These are phyloP conservation scores for Xylaria sp. DNA, from an alignment of 2,329 filamentous ascomycete species.

Conservation along the genomic window DNA sequence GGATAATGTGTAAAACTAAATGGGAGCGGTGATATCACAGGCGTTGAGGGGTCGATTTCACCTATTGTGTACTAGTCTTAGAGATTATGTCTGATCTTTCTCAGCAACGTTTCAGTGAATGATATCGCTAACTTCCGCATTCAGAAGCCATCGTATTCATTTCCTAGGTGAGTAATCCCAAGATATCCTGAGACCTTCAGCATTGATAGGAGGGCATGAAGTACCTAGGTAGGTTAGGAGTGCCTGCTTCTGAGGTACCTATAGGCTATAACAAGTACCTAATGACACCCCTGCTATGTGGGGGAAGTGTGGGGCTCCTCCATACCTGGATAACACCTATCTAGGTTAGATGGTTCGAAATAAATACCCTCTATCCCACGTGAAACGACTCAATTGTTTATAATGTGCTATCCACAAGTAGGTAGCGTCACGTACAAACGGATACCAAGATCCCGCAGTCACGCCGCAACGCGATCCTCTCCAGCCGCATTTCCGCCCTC, in stretches of 20 bases:
- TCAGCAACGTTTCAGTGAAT: not conserved
- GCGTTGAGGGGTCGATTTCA: conserved; percentile 14
- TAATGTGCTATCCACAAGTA: no score
- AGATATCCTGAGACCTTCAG: no score
- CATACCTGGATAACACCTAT: no score
- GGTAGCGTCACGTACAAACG: conserved; percentile 15
- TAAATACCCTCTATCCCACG: not conserved
- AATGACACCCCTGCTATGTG: no score
- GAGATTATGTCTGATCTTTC: not conserved
- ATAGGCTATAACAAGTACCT: no score
- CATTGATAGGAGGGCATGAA: no score
- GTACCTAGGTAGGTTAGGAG: not conserved
- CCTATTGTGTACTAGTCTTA: not conserved
- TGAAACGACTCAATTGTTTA: not conserved
- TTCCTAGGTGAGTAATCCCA: not conserved
- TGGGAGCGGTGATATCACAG: not conserved
- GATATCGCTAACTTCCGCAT: not conserved
- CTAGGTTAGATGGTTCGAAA: not conserved
- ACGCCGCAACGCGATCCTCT: conserved; percentile 17
- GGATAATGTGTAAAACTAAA: conserved; percentile 48
- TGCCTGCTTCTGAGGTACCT: no score
- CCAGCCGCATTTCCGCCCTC: conserved; percentile 3
- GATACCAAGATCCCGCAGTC: not conserved
- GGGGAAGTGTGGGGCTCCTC: no score
- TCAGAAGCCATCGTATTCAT: not conserved